Conservation (phyloP, 1,139 yeast genomes). For the Pneumocystis carinii region DNA sequence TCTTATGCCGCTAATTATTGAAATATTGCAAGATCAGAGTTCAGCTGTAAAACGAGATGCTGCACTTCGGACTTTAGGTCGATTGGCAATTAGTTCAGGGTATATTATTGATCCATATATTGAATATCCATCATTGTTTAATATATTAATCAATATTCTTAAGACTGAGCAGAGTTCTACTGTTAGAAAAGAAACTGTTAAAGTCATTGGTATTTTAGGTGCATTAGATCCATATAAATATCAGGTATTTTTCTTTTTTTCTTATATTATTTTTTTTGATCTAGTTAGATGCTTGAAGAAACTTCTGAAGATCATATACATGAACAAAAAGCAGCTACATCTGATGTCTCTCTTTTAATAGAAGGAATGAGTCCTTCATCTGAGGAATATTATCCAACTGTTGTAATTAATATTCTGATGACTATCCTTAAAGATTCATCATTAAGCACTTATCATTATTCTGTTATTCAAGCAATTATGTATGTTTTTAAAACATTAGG, state of each 20-base stretch:
- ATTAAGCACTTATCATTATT: slow-evolving; percentile 70
- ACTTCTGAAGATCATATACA: slow-evolving; percentile 42
- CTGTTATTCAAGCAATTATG: slow-evolving; percentile 82
- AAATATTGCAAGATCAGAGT: slow-evolving; percentile 82
- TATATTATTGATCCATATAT: slow-evolving; percentile 86
- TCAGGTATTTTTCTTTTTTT: slow-evolving; percentile 24
- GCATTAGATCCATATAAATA: slow-evolving; percentile 94
- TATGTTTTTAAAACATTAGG: slow-evolving; percentile 82
- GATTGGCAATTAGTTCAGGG: slow-evolving; percentile 77
- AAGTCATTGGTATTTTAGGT: slow-evolving; percentile 81
- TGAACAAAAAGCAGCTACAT: slow-evolving; percentile 50
- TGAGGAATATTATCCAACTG: slow-evolving; percentile 92
- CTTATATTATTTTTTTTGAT: background rate
- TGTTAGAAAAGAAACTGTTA: slow-evolving; percentile 73
- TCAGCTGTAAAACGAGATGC: slow-evolving; percentile 77
- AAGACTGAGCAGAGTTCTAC: slow-evolving; percentile 63
- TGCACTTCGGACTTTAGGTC: slow-evolving; percentile 76
- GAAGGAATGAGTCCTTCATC: slow-evolving; percentile 87
- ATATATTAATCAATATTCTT: slow-evolving; percentile 64
- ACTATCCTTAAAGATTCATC: slow-evolving; percentile 75
- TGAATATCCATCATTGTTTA: slow-evolving; percentile 78
- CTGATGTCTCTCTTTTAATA: slow-evolving; percentile 80
- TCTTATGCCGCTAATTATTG: slow-evolving; percentile 75
- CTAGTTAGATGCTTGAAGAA: slow-evolving; percentile 52
- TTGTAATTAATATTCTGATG: slow-evolving; percentile 73